A percentile compares a stretch with the other conserved stretches of the same genome.
phyloP scores from a whole-genome alignment of 495 filamentous ascomycete species.

The Copromyces sp. region DNA sequence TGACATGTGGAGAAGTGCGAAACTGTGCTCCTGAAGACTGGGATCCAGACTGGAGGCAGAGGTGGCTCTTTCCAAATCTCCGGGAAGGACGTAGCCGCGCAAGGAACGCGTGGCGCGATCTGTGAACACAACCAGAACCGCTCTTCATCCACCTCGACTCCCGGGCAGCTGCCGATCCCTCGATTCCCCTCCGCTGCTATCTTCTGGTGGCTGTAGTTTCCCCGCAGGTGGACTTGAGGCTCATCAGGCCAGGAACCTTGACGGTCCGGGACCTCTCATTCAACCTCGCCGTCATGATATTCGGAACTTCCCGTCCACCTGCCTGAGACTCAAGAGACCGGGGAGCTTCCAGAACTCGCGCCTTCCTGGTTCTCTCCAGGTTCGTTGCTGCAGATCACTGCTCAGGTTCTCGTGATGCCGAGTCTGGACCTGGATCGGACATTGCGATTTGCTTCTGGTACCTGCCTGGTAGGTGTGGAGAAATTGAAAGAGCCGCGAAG shows the following conservation, averaged over 20 bases:
- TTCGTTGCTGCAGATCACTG: not conserved
- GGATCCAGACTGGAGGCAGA: not conserved
- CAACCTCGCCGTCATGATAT: not conserved
- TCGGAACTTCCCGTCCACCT: not conserved
- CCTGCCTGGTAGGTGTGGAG: not conserved
- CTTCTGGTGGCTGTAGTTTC: not conserved
- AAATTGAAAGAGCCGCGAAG: not conserved
- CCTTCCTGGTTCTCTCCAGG: not conserved
- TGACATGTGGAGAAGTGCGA: not conserved
- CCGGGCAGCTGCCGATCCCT: not conserved
- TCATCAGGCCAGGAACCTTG: not conserved
- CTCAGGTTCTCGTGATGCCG: not conserved
- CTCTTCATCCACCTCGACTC: not conserved
- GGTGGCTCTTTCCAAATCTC: not conserved
- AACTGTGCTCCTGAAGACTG: not conserved
- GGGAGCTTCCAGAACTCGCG: not conserved
- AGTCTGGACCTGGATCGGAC: not conserved
- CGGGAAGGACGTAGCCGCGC: not conserved
- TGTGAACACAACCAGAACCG: not conserved
- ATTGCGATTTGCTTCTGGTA: not conserved
- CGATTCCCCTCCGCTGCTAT: not conserved
- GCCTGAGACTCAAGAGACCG: not conserved
- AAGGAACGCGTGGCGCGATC: not conserved
- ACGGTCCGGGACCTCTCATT: not conserved
- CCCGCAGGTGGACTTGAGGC: not conserved